Evolutionary conservation across 1,139 yeast species (phyloP).

Genomic region (Blastobotrys serpentis): DNA sequence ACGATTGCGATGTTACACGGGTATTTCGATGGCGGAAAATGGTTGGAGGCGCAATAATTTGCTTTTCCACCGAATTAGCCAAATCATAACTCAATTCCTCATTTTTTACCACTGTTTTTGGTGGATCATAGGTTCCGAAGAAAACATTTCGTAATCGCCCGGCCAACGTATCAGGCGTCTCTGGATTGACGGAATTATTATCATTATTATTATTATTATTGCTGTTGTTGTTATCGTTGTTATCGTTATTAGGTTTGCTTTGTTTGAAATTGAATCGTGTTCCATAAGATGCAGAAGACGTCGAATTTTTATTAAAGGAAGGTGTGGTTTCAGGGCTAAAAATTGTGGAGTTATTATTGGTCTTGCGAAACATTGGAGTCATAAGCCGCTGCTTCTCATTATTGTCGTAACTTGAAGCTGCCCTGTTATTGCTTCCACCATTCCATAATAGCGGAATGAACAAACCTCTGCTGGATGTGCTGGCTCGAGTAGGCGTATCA

Average conservation of each 20-base stretch:
- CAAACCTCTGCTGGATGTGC: background rate
- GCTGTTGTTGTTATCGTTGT: background rate
- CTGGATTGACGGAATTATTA: too few relatives aligned
- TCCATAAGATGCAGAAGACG: slow-evolving; percentile 12
- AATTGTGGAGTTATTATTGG: background rate
- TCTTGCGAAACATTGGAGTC: slow-evolving; percentile 1
- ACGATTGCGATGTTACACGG: slow-evolving; percentile 2
- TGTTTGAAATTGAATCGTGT: slow-evolving; percentile 13
- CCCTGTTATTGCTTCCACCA: background rate
- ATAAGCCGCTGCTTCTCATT: background rate
- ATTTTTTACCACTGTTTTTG: slow-evolving; percentile 12
- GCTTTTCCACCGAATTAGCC: slow-evolving; percentile 9
- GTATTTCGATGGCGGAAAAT: slow-evolving; percentile 6
- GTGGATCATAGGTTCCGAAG: slow-evolving; percentile 20
- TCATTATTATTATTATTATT: background rate
- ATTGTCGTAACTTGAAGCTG: background rate
- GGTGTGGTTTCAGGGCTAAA: slow-evolving; percentile 14
- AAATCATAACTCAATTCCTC: slow-evolving; percentile 9
- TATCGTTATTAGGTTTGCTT: slow-evolving; percentile 1
- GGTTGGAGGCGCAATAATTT: slow-evolving; percentile 4
- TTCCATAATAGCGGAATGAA: slow-evolving; percentile 5
- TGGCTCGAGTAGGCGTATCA: slow-evolving; percentile 7
- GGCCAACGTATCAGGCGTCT: slow-evolving; percentile 11
- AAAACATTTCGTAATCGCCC: slow-evolving; percentile 20
- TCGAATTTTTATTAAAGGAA: background rate